Base-by-base conservation (phyloP, 331 rosid genomes). In the Quercus tomentella region DNA sequence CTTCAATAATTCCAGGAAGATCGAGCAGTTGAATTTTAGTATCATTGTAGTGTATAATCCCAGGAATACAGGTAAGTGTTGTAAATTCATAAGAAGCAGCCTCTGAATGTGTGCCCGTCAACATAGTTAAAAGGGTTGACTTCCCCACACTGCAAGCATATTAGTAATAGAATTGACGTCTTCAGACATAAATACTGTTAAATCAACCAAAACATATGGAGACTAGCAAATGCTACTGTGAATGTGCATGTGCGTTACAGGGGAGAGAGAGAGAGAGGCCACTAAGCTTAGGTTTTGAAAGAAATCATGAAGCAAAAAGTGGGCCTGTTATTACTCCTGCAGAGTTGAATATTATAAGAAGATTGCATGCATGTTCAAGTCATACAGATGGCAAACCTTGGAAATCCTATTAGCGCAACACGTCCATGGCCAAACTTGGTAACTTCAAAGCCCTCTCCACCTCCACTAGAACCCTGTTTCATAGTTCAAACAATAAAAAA, bases 1-100 rank as follows among this genome's bases (percentile, higher is more conserved):
- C 99, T 88, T 96, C 99, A 79, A 96, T 96, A 85, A 96, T 96
- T 83, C 99, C 99, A 79, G 99, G 99, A 88, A 96, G 99, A 86
- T 96, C 99, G 22, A 96, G 99, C 87, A 96, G 82, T 88, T 96
- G 99, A 84, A 96, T 96, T 81, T 96, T 96, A 69, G 99, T 96
- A 80, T 93, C 99, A 79, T 96, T 96, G 81, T 96, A 96, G 84
- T 96, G 84, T 86, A 96, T 93, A 73, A 96, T 96, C 45, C 99
- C 98, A 56, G 99, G 99, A 86, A 96, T 96, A 85, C 99, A 96
- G 26, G 99, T 96, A 72, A 96, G 88, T 37, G 99, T 96, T 73
- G 99, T 96, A 86, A 96, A 96, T 80, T 96, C 99, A 78, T 96
- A 96, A 62, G 99, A 96, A 65, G 99, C 99, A 78, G 99, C 88